Evolutionary conservation across 2,329 filamentous ascomycete genomes (phyloP), one percentile per base, ranked within the genome.

Genomic region (Emergomyces pasteurianus): DNA sequence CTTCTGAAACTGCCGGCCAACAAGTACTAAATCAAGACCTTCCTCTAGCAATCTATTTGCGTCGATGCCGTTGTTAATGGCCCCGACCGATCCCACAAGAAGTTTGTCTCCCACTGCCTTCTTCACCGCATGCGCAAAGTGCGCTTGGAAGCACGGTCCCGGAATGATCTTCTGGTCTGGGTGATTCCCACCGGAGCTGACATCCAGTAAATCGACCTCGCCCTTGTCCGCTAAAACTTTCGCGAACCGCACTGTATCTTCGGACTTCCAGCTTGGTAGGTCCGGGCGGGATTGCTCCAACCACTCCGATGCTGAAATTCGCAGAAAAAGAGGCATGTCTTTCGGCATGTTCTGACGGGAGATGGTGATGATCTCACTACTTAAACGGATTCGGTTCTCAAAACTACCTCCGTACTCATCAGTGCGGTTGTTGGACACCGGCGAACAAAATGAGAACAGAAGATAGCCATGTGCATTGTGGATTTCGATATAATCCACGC

Each of bases 391-490:
- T 46, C 89, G 82, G 74, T 92, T 92, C 75, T 80, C 76, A 61
- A 80, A 74, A 66, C 73, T 75, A 63, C 82, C 76, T 55, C 79
- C 75, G 67, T 80, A 85, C 46, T 75, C 66, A 65, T 85, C 82
- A 0, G 78, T 87, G 18, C 89, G 81, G 57, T 82, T 76, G 73
- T 94, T 94, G n/a, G 80, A 79, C 0, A 81, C 80, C 0, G 89
- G 88, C 0, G 83, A 85, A 2, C 91, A 63, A 77, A 92, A 94
- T 1, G 78, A 75, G 66, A 86, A 83, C 0, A 92, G 75, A 0
- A 94, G 80, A 69, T 92, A 94, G 0, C 89, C 89, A 68, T 94
- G 89, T 0, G 89, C 90, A 66, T 81, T 83, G 75, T 94, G 90
- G 58, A 95, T 83, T 72, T 95, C 90, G 62, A 95, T 85, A 8